phyloP scores from a whole-genome alignment of 2,329 filamentous ascomycete genomes.

The Talaromyces marneffei region DNA sequence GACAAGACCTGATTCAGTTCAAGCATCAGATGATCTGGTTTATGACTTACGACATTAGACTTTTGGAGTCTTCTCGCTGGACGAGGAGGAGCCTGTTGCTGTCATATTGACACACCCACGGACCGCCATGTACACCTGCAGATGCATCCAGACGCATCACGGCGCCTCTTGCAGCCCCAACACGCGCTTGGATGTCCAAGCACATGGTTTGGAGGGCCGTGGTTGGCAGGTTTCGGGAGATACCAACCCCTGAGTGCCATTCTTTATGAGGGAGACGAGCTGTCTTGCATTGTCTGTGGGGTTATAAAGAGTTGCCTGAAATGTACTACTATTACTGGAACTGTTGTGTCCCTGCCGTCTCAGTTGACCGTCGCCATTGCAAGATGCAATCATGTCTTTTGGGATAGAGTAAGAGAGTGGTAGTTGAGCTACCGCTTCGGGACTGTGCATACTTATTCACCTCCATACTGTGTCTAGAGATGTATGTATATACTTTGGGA shows the following conservation, averaged over 20 bases:
- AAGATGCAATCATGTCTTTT: not conserved
- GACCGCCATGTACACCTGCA: not conserved
- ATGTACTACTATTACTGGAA: not conserved
- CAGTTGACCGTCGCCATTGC: not conserved
- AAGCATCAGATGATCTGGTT: not conserved
- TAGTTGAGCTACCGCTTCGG: not conserved
- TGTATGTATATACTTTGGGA: not conserved
- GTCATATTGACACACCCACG: not conserved
- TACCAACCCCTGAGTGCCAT: not conserved
- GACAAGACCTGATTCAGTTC: not conserved
- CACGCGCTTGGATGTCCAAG: not conserved
- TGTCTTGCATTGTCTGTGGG: constrained; percentile 1
- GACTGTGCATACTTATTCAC: not conserved
- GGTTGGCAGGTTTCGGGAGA: not conserved
- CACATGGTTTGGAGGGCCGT: not conserved
- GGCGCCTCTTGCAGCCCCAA: not conserved
- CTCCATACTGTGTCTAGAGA: not conserved
- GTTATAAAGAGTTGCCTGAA: not conserved
- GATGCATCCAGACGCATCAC: not conserved
- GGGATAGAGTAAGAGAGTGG: no score
- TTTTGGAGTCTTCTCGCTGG: not conserved
- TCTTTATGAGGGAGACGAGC: not conserved
- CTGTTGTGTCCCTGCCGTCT: not conserved
- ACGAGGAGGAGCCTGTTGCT: not conserved
- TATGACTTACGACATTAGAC: not conserved